A percentile compares a stretch with the other conserved stretches of the same genome.
phyloP scores from a whole-genome alignment of 108 stramenopile species.

The Cyclotella sp. region DNA sequence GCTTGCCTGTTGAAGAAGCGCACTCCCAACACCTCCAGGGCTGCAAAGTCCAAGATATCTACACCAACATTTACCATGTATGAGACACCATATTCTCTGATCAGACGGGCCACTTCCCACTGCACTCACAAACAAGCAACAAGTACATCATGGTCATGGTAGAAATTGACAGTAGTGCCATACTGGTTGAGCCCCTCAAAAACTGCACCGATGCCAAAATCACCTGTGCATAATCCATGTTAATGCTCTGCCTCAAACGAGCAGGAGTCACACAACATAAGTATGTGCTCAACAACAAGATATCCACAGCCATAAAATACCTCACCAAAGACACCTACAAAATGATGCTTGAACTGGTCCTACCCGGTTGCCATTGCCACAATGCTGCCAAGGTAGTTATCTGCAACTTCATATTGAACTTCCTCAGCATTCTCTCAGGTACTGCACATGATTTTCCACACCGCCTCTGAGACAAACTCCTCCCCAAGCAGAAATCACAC shows the following conservation, averaged over 20 bases:
- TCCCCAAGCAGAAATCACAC: too few species aligned
- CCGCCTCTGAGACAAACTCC: too few species aligned
- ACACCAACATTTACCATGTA: background rate
- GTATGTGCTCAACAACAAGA: background rate
- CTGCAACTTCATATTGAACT: background rate
- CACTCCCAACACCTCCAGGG: background rate
- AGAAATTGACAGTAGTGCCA: conserved; percentile 4
- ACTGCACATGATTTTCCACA: background rate
- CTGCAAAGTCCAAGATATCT: background rate
- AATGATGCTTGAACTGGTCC: background rate
- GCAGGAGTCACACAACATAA: background rate
- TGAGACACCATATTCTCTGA: background rate
- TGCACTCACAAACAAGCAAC: too few species aligned
- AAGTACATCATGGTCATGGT: background rate
- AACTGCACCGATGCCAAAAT: background rate
- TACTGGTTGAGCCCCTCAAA: background rate
- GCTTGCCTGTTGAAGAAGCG: background rate
- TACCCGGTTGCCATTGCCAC: background rate
- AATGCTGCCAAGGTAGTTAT: background rate
- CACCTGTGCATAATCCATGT: background rate
- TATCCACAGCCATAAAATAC: background rate
- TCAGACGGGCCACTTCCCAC: background rate
- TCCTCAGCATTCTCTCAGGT: background rate
- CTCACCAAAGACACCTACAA: background rate
- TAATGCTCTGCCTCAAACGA: background rate